phyloP scores from a whole-genome alignment of 2,329 filamentous ascomycete genomes.

The Talaromyces pinophilus region DNA sequence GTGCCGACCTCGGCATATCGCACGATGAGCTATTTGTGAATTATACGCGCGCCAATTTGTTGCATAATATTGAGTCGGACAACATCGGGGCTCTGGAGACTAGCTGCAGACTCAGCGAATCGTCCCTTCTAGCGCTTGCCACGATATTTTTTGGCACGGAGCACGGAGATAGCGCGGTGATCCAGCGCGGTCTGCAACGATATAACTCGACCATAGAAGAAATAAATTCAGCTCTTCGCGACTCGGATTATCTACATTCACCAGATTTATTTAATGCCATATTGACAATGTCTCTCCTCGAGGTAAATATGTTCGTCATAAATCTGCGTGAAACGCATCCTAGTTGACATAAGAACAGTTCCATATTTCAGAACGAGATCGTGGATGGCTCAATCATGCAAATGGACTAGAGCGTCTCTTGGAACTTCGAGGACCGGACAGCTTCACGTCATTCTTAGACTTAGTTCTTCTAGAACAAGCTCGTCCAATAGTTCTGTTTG shows the following conservation, averaged over 20 bases:
- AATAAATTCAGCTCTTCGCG: not conserved
- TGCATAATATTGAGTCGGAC: not conserved
- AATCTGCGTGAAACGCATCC: no score
- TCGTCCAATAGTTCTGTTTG: constrained; percentile 4
- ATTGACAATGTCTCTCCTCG: constrained; percentile 6
- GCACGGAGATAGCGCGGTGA: constrained; percentile 2
- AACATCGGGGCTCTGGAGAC: not conserved
- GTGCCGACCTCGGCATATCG: not conserved
- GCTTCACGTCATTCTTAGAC: constrained; percentile 9
- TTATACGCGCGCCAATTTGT: constrained; percentile 4
- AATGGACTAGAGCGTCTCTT: constrained; percentile 4
- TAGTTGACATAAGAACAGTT: not conserved
- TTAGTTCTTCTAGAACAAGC: constrained; percentile 11
- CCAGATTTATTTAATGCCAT: constrained; percentile 11
- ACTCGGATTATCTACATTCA: not conserved
- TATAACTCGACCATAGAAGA: constrained; percentile 10
- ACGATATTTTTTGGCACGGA: constrained; percentile 17
- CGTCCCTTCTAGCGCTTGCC: constrained; percentile 6
- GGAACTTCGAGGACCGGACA: constrained; percentile 8
- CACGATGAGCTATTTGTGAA: constrained; percentile 6
- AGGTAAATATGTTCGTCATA: not conserved
- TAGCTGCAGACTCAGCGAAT: not conserved
- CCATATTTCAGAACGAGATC: constrained; percentile 13
- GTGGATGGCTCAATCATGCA: constrained; percentile 10
- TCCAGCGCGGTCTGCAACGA: not conserved